phyloP scores from a whole-genome alignment of 495 filamentous ascomycete species.

The Penicillium paradoxum region DNA sequence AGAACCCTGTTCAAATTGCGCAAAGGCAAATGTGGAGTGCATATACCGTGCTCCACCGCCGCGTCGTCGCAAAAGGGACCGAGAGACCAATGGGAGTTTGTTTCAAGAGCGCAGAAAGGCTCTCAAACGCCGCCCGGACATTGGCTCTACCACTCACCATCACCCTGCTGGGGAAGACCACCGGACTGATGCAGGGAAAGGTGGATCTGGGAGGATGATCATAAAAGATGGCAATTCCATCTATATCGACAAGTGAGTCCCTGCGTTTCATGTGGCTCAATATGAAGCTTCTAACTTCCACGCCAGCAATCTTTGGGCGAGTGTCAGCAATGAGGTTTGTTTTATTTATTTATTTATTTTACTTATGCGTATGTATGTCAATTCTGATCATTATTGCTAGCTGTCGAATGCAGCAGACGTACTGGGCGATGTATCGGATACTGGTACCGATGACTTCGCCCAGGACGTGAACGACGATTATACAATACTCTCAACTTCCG shows the following conservation, averaged over 20 bases:
- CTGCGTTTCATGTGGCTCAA: not conserved
- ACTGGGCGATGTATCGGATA: slow-evolving; percentile 23
- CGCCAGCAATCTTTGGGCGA: slow-evolving; percentile 46
- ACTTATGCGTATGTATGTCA: not conserved
- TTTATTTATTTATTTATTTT: no score
- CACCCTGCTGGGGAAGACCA: not conserved
- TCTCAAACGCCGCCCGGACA: not conserved
- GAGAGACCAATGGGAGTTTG: slow-evolving; percentile 39
- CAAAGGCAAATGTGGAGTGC: slow-evolving; percentile 56
- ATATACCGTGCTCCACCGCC: slow-evolving; percentile 56
- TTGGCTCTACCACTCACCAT: not conserved
- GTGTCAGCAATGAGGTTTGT: slow-evolving; percentile 46
- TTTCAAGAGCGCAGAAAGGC: slow-evolving; percentile 22
- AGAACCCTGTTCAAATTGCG: slow-evolving; percentile 61
- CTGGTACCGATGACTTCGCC: slow-evolving; percentile 8
- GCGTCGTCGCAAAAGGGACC: slow-evolving; percentile 54
- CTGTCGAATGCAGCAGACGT: slow-evolving; percentile 47
- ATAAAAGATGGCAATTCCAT: slow-evolving; percentile 37
- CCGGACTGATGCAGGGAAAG: not conserved
- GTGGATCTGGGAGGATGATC: slow-evolving; percentile 30
- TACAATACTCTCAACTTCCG: slow-evolving; percentile 20
- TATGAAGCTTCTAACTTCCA: slow-evolving; percentile 2
- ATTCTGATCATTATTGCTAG: slow-evolving; percentile 18
- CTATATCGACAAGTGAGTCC: slow-evolving; percentile 44
- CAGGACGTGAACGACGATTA: slow-evolving; percentile 21